phyloP scores from a whole-genome alignment of 2,329 filamentous ascomycete genomes.

The Dactylellina drechsleri region DNA sequence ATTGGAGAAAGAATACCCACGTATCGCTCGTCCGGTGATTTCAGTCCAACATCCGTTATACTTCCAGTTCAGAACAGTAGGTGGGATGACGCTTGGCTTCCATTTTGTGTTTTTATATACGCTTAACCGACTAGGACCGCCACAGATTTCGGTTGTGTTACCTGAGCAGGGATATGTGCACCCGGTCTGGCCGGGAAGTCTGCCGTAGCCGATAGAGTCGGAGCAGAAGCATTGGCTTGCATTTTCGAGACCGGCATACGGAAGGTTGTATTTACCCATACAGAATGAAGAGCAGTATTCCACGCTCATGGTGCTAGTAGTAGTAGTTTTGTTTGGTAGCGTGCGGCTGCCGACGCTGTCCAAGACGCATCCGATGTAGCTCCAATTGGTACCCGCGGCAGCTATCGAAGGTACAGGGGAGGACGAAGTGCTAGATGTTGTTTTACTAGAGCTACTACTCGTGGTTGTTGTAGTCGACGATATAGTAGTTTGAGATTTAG shows the following conservation, averaged over 20 bases:
- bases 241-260: conserved; percentile 32
- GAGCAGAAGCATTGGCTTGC: conserved; percentile 39
- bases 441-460: not conserved
- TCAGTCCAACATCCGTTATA: conserved; percentile 37
- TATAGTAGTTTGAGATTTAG: conserved; percentile 6
- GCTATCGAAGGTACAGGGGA: not conserved
- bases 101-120: conserved; percentile 55
- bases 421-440: not conserved
- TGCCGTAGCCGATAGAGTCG: conserved; percentile 28
- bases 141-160: conserved; percentile 56
- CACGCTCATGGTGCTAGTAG: conserved; percentile 23
- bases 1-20: conserved; percentile 26
- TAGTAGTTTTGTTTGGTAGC: conserved; percentile 38
- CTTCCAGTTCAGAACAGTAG: conserved; percentile 26
- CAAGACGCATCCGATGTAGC: conserved; percentile 25
- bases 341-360: conserved; percentile 29
- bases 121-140: conserved; percentile 56
- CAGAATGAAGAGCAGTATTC: conserved; percentile 37
- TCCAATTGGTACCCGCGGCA: conserved; percentile 11
- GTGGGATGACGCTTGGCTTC: conserved; percentile 18
- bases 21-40: conserved; percentile 31
- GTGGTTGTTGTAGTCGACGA: conserved; percentile 19
- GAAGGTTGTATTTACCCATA: conserved; percentile 35
- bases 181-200: conserved; percentile 32
- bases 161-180: conserved; percentile 57